A percentile compares a stretch with the other conserved stretches of the same genome.
phyloP scores from a whole-genome alignment of 306 rosid genomes.

The Dicorynia guianensis region DNA sequence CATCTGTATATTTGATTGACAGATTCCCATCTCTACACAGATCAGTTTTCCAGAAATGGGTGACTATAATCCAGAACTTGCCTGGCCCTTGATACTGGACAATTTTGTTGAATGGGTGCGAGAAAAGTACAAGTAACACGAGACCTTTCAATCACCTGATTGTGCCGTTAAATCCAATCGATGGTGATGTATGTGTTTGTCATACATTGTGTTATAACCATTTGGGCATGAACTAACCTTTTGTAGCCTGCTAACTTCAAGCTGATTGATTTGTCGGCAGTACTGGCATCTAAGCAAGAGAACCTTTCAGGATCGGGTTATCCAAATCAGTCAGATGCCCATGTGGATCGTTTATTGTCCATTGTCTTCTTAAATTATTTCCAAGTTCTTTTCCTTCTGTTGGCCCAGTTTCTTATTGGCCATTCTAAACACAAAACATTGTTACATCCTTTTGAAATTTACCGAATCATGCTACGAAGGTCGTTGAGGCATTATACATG shows the following conservation, averaged over 20 bases:
- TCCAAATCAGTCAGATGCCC: slow-evolving; percentile 20
- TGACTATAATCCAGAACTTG: slow-evolving; percentile 84
- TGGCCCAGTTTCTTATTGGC: slow-evolving; percentile 40
- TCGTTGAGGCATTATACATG: slow-evolving; percentile 39
- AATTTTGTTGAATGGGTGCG: slow-evolving; percentile 89
- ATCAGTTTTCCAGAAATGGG: slow-evolving; percentile 77
- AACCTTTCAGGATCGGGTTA: background rate
- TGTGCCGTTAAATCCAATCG: slow-evolving; percentile 50
- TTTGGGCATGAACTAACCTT: slow-evolving; percentile 23
- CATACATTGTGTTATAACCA: slow-evolving; percentile 23
- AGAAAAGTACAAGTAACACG: slow-evolving; percentile 61
- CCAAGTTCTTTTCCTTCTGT: slow-evolving; percentile 31
- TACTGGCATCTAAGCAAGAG: slow-evolving; percentile 3
- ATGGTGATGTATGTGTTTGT: slow-evolving; percentile 44
- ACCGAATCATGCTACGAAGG: slow-evolving; percentile 39
- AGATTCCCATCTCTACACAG: slow-evolving; percentile 50
- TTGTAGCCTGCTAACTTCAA: background rate
- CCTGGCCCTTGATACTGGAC: slow-evolving; percentile 98
- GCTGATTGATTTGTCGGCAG: slow-evolving; percentile 46
- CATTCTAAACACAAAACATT: slow-evolving; percentile 42
- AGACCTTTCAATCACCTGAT: slow-evolving; percentile 44
- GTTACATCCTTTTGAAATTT: slow-evolving; percentile 36
- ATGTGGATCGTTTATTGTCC: background rate
- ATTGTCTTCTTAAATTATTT: background rate
- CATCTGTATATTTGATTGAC: background rate